These are phyloP conservation scores for Tetrahymena malaccensis DNA, from an alignment of 73 alveolate species.

Conservation along the genomic window DNA sequence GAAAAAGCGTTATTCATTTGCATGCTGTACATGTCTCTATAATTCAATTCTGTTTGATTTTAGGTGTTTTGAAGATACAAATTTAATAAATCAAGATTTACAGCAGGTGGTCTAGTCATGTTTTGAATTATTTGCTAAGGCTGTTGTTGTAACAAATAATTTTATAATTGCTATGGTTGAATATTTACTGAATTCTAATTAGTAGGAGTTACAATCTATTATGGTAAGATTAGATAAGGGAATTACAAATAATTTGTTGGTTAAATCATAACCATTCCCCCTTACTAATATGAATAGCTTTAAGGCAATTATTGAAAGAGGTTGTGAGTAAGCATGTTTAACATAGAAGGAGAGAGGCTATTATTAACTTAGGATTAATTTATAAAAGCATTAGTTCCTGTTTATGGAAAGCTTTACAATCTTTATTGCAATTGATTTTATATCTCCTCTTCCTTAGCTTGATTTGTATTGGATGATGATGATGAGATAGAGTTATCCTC, in stretches of 20 bases:
- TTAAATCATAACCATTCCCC: background rate
- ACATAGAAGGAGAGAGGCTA: background rate
- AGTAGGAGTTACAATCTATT: background rate
- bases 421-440: too few species aligned
- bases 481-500: background rate
- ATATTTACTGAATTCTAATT: background rate
- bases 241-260: background rate
- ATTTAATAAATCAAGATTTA: background rate
- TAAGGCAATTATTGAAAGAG: too few species aligned
- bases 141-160: background rate
- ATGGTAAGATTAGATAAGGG: background rate
- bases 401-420: too few species aligned
- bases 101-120: background rate
- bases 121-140: background rate
- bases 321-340: too few species aligned
- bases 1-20: background rate
- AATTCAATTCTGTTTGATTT: background rate
- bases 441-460: background rate
- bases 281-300: background rate
- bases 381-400: too few species aligned
- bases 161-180: background rate
- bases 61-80: background rate
- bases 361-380: too few species aligned
- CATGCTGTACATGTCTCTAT: background rate
- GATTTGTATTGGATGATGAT: background rate